Base-by-base conservation (phyloP, 805 yeast genomes). In the fission yeast (Schizosaccharomyces pombe) region DNA sequence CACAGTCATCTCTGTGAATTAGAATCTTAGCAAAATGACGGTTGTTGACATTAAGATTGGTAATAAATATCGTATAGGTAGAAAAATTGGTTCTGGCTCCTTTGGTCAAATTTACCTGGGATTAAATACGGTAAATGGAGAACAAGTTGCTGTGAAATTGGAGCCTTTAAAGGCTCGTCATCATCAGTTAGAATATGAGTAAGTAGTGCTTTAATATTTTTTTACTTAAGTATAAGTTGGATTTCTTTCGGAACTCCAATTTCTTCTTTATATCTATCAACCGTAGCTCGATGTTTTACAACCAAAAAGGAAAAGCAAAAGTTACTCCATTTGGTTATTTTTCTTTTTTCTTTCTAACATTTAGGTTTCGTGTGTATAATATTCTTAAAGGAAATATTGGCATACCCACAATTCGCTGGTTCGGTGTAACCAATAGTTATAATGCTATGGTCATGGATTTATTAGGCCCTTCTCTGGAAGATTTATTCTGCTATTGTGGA, bases 391-490 rank as follows among this genome's bases (percentile, higher is more conserved):
- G 97, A 39, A 97, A 97, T 34, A 89, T 89, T 39, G 97, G 98
- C 31, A 86, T 89, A 56, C 97, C 98, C 2, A 87, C 86, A 68
- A 86, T 89, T 34, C 78, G 97, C 66, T 89, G 95, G 93, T 87
- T 79, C 67, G 98, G 97, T 34, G 82, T 93, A 1, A 97, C 89
- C 66, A 84, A 94, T 61, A 96, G 87, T 65, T 89, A 85, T 65
- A 85, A 87, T 67, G 95, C 96, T 39, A 81, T 89, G 87, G 97
- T 91, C 43, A 89, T 89, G 62, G 98, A 89, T 66, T 75, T 89
- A 55, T 74, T 89, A 62, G 98, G 98, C 4, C 97, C 97, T 3
- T 82, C 94, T 0, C 73, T 89, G 58, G 98, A 89, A 67, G 97
- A 91, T 67, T 72, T 89, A 60, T 89, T 89, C 75, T 89, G 89